These are phyloP conservation scores for Escovopsis weberi DNA, from an alignment of 2,329 filamentous ascomycete genomes.

Conservation along the genomic window DNA sequence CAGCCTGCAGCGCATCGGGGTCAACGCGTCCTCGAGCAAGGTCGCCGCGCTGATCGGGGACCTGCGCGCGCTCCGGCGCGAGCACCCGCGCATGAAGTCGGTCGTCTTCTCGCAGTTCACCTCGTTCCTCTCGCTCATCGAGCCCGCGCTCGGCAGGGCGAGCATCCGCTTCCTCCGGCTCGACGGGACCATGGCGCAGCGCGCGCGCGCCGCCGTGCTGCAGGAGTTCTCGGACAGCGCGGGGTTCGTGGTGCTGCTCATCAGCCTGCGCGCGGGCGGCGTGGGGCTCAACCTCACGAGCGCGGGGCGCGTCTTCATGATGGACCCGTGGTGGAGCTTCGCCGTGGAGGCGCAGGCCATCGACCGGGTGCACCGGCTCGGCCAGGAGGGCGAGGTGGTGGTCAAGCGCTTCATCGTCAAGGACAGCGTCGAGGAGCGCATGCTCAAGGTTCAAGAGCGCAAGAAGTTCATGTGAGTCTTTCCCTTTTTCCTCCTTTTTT, in stretches of 20 bases:
- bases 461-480: conserved; percentile 84
- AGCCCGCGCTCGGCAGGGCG: conserved; percentile 57
- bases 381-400: conserved; percentile 71
- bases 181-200: conserved; percentile 82
- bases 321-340: conserved; percentile 99
- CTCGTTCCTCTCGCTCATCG: conserved; percentile 83
- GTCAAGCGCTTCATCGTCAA: conserved; percentile 83
- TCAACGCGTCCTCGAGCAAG: conserved; percentile 69
- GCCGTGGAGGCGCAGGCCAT: conserved; percentile 95
- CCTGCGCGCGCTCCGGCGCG: conserved; percentile 52
- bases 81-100: conserved; percentile 60
- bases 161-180: conserved; percentile 74
- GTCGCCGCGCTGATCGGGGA: conserved; percentile 66
- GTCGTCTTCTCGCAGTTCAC: conserved; percentile 98
- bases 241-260: conserved; percentile 60
- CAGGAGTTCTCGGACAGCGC: conserved; percentile 47
- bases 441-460: conserved; percentile 82
- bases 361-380: conserved; percentile 94
- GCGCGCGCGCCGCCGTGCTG: conserved; percentile 65
- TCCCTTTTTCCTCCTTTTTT: not conserved
- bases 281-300: conserved; percentile 87
- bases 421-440: conserved; percentile 86
- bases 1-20: conserved; percentile 44
- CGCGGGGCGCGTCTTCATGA: conserved; percentile 88
- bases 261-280: conserved; percentile 79